Conservation (phyloP, 345 rosid genomes). For the Raphanus raphanistrum region DNA sequence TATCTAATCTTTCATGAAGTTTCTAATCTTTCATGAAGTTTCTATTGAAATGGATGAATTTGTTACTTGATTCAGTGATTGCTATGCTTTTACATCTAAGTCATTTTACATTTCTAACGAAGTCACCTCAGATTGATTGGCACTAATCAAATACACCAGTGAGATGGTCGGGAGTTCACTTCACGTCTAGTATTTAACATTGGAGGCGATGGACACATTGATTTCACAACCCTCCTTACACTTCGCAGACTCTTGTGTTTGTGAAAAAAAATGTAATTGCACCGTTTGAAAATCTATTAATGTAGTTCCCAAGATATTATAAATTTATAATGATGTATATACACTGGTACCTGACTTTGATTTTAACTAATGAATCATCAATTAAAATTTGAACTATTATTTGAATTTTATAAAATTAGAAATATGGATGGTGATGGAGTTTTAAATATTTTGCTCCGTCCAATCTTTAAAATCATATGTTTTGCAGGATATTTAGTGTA, state of each 20-base stretch:
- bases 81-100: background rate
- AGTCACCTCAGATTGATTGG: background rate
- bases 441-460: no score
- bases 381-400: no score
- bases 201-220: background rate
- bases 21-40: background rate
- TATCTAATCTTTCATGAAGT: background rate
- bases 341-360: background rate
- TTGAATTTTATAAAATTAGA: no score
- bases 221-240: background rate
- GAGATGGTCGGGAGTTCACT: background rate
- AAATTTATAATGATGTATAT: conserved; percentile 26
- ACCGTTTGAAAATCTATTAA: conserved; percentile 1
- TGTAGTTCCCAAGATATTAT: conserved; percentile 1
- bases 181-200: background rate
- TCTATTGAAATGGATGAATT: background rate
- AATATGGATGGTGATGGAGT: no score
- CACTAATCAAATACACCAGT: background rate
- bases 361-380: no score
- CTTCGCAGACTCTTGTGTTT: background rate
- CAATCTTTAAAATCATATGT: no score
- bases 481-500: no score
- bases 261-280: background rate
- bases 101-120: background rate
- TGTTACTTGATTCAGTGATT: background rate